Percentiles rank a stretch among this genome's conserved stretches.
These are phyloP conservation scores for Cordyceps cicadae DNA, from an alignment of 2,329 filamentous ascomycete genomes.

Conservation along the genomic window DNA sequence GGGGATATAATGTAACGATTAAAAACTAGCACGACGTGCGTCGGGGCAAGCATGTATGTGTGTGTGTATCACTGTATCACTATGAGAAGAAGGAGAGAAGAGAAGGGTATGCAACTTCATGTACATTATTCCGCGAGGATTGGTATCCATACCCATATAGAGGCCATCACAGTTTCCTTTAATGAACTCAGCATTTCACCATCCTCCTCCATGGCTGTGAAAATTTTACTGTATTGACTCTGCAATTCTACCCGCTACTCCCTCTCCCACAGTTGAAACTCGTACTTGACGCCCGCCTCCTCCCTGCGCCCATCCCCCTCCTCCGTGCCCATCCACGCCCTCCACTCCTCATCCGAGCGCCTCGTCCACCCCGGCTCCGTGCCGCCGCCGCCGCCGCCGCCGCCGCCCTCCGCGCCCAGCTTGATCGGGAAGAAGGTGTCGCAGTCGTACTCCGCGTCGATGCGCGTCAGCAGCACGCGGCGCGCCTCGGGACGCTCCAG, in stretches of 20 bases:
- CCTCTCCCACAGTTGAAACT: conserved; percentile 69
- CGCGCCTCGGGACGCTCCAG: conserved; percentile 50
- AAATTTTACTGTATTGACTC: not conserved
- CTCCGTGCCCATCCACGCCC: conserved; percentile 58
- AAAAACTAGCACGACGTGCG: not conserved
- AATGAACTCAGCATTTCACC: conserved; percentile 7
- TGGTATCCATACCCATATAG: not conserved
- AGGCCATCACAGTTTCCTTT: not conserved
- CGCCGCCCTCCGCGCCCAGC: conserved; percentile 31
- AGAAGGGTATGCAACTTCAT: conserved; percentile 1
- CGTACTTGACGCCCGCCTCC: conserved; percentile 58
- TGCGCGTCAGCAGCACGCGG: conserved; percentile 61
- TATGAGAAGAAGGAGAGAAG: conserved; percentile 4
- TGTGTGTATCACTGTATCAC: conserved; percentile 8
- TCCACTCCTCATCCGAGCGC: conserved; percentile 43
- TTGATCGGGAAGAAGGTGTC: conserved; percentile 65
- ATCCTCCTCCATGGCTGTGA: not conserved
- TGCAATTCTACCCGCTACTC: conserved; percentile 9
- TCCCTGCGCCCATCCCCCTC: conserved; percentile 47
- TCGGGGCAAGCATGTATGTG: not conserved
- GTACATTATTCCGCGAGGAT: conserved; percentile 1
- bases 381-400: conserved; percentile 19
- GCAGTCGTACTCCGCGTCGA: conserved; percentile 63
- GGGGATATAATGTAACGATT: not conserved
- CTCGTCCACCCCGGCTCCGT: conserved; percentile 43